Percentiles rank a stretch among this genome's conserved stretches.
Conservation (phyloP, 768 basidiomycete species). For the Hericium coralloides region DNA sequence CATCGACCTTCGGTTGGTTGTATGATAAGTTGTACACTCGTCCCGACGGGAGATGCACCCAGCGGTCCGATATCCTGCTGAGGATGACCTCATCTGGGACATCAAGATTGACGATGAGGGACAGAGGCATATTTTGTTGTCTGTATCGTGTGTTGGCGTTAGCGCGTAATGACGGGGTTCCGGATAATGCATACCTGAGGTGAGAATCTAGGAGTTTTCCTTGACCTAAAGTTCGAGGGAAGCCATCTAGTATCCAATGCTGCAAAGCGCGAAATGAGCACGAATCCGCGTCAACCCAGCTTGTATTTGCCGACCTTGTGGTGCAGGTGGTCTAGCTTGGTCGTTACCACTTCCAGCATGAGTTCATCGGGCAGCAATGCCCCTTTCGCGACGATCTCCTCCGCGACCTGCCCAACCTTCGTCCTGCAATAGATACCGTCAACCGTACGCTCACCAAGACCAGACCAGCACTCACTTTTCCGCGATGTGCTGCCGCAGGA, state of each 20-base stretch:
- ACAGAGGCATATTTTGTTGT: constrained; percentile 55
- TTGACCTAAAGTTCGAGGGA: constrained; percentile 84
- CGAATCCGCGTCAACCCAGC: background rate
- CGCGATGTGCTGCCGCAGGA: constrained; percentile 76
- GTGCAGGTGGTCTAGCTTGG: constrained; percentile 55
- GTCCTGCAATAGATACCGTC: constrained; percentile 32
- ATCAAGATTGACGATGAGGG: constrained; percentile 77
- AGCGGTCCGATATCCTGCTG: constrained; percentile 81
- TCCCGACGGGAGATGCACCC: constrained; percentile 82
- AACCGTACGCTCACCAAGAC: background rate
- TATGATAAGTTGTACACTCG: constrained; percentile 87
- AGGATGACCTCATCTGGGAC: constrained; percentile 86
- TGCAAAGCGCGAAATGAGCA: constrained; percentile 20
- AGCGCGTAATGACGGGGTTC: background rate
- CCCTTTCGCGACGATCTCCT: constrained; percentile 72
- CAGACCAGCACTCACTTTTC: constrained; percentile 34
- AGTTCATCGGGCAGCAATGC: constrained; percentile 71
- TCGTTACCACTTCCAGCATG: constrained; percentile 68
- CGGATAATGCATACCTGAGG: constrained; percentile 42
- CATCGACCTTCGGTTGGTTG: constrained; percentile 72
- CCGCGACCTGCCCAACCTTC: constrained; percentile 63
- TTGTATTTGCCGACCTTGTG: constrained; percentile 42
- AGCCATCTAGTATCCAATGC: constrained; percentile 93
- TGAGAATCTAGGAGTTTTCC: constrained; percentile 70
- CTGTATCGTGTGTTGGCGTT: constrained; percentile 25